Evolutionary conservation across 768 basidiomycete species (phyloP), one percentile per base, ranked within the genome.

Genomic region (Lentinula lateritia): DNA sequence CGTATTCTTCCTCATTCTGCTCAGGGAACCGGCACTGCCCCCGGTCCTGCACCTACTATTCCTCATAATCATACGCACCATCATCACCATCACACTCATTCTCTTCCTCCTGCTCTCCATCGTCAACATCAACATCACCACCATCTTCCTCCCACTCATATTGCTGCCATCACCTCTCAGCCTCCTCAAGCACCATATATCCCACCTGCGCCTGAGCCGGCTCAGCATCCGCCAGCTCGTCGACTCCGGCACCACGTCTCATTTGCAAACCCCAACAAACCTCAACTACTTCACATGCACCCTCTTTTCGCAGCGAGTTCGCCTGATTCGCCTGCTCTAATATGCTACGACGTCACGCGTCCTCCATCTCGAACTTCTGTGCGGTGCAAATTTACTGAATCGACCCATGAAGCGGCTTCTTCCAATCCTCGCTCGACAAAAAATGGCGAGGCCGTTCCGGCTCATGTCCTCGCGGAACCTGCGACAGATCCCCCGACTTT

Each of bases 211-310:
- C 55, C 55, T 15, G 23, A 18, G 39, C 41, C 15, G 4, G 5
- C 20, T 23, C 20, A 43, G 20, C 23, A n/a, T 8, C 34, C 16
- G 8, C 35, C 39, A 12, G 52, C 57, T 34, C 55, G 55, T 28
- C 55, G 18, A 23, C 55, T 43, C 20, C 55, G 41, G 6, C 50
- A 52, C 50, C 54, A 56, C 54, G 58, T 59, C 28, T 59, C 58
- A 5, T 59, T 59, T 34, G 58, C 36, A 1, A 59, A 59, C 34
- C 58, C 58, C 15, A 32, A 59, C 6, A 15, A 20, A 5, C 20
- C 15, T 5, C n/a, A 28, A 13, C 12, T 9, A 7, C 45, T 59
- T 5, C 41, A 59, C 45, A 50, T 59, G 28, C 41, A 59, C n/a
- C 58, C 58, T 20, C 28, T 59, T 28, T 59, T 59, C 16, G 58